Percentiles rank a stretch among this genome's conserved stretches.
Conservation (phyloP, 176 grass and related monocot genomes). For the Oryza meridionalis region DNA sequence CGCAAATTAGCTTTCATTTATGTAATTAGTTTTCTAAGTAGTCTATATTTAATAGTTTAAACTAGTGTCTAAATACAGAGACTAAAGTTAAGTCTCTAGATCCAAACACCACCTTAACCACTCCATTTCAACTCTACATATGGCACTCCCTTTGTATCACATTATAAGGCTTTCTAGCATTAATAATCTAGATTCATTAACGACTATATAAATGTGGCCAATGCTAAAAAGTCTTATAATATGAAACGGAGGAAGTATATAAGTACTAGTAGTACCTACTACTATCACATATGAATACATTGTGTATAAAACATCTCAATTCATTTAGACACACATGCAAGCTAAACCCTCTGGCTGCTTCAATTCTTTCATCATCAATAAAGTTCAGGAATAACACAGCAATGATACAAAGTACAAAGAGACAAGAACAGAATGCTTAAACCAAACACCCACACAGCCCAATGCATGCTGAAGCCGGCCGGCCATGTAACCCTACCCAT, state of each 20-base stretch:
- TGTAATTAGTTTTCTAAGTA: too few species aligned
- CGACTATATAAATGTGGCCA: too few species aligned
- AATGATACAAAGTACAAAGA: slow-evolving; percentile 40
- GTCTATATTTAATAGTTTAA: too few species aligned
- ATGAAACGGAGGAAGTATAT: too few species aligned
- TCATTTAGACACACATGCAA: background rate
- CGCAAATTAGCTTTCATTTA: too few species aligned
- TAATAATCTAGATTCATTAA: too few species aligned
- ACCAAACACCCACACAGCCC: slow-evolving; percentile 19
- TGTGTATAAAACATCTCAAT: background rate
- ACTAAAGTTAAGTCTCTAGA: too few species aligned
- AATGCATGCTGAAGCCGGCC: background rate
- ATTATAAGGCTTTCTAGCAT: too few species aligned
- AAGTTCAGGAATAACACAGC: slow-evolving; percentile 19
- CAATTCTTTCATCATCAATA: slow-evolving; percentile 24
- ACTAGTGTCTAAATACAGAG: too few species aligned
- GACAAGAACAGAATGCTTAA: slow-evolving; percentile 52
- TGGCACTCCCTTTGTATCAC: too few species aligned
- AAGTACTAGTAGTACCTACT: background rate
- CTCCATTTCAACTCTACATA: background rate
- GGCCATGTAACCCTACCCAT: slow-evolving; percentile 45
- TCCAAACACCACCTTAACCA: too few species aligned
- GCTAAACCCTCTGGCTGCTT: background rate
- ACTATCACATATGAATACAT: background rate
- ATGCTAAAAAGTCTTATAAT: too few species aligned